Conservation (phyloP, 768 basidiomycete species). For the Leccinum obscurum region DNA sequence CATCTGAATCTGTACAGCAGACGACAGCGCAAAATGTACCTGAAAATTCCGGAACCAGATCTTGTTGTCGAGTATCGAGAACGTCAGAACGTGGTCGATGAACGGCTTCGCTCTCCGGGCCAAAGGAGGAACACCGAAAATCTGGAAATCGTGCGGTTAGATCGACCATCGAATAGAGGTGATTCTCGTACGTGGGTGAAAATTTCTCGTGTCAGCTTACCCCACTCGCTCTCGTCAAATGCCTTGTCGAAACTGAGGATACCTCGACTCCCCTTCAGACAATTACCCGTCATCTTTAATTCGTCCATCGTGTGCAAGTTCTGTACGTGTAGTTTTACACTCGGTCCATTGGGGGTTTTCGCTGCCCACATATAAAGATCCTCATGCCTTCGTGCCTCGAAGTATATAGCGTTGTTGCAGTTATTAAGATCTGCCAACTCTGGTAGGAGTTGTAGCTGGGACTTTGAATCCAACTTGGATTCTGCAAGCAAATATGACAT, state of each 20-base stretch:
- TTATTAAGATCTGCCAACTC: constrained; percentile 97
- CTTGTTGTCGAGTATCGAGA: constrained; percentile 92
- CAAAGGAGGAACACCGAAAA: constrained; percentile 92
- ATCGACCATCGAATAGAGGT: neutral
- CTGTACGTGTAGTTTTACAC: constrained; percentile 96
- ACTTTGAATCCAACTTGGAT: constrained; percentile 96
- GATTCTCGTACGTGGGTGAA: constrained; percentile 77
- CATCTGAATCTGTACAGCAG: neutral
- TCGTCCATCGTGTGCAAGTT: constrained; percentile 99
- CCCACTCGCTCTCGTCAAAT: constrained; percentile 90
- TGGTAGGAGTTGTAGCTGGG: constrained; percentile 86
- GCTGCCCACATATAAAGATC: constrained; percentile 97
- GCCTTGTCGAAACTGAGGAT: constrained; percentile 88
- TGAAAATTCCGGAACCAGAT: constrained; percentile 99
- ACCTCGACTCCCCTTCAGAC: constrained; percentile 92
- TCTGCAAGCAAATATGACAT: constrained; percentile 48
- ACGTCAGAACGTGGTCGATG: constrained; percentile 95
- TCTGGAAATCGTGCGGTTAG: constrained; percentile 47
- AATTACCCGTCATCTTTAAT: constrained; percentile 99
- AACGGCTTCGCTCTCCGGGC: constrained; percentile 94
- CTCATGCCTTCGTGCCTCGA: constrained; percentile 94
- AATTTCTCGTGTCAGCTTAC: constrained; percentile 84
- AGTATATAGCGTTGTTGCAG: constrained; percentile 97
- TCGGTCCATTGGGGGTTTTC: constrained; percentile 97
- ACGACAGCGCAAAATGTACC: constrained; percentile 43